Percentiles rank a stretch among this genome's conserved stretches.
Evolutionary conservation across 2,329 filamentous ascomycete genomes (phyloP).

Genomic region (Aspergillus tubingensis): DNA sequence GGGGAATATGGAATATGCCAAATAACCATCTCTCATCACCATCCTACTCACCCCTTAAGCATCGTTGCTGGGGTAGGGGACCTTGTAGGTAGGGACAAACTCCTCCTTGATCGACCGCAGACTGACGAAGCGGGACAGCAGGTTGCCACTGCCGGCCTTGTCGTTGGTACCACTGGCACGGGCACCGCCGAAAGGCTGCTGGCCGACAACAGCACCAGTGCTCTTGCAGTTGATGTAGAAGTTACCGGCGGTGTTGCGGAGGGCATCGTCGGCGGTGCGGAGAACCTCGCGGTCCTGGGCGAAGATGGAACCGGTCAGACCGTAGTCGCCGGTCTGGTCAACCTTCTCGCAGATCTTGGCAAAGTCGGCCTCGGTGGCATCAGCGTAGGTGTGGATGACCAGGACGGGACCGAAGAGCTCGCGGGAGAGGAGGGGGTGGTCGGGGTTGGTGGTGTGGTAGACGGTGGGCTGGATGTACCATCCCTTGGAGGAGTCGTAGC

Average conservation of each 20-base stretch:
- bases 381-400: constrained; percentile 75
- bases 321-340: constrained; percentile 45
- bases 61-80: constrained; percentile 71
- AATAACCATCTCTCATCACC: neutral
- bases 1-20: neutral
- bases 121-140: constrained; percentile 68
- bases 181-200: constrained; percentile 71
- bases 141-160: constrained; percentile 67
- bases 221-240: constrained; percentile 51
- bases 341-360: constrained; percentile 57
- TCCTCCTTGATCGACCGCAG: constrained; percentile 73
- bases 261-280: constrained; percentile 37
- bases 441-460: constrained; percentile 72
- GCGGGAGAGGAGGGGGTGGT: constrained; percentile 71
- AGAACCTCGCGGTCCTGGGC: constrained; percentile 41
- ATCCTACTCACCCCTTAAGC: neutral
- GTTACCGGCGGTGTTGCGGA: constrained; percentile 44
- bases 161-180: constrained; percentile 72
- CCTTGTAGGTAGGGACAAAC: constrained; percentile 64
- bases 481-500: constrained; percentile 74
- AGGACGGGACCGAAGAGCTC: constrained; percentile 84
- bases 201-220: constrained; percentile 71
- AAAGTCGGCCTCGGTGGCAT: constrained; percentile 61
- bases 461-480: constrained; percentile 85
- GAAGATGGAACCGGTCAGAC: constrained; percentile 47